phyloP scores from a whole-genome alignment of 192 early-diverging fungal genomes.

The Podila epigama region DNA sequence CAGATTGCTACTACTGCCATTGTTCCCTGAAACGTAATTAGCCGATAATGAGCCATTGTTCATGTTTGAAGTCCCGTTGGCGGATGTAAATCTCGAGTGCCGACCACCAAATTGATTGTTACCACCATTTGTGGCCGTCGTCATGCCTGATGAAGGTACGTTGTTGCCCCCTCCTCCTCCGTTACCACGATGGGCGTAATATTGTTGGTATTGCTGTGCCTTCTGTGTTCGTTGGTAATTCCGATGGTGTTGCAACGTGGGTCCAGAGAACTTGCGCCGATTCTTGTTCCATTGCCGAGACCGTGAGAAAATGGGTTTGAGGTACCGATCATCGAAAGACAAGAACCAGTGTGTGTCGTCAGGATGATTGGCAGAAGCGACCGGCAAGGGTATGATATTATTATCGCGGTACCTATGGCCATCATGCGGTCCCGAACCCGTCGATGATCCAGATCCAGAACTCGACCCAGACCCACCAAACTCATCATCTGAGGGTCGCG shows the following conservation, averaged over 20 bases:
- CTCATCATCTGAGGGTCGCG: slow-evolving; percentile 44
- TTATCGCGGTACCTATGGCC: slow-evolving; percentile 17
- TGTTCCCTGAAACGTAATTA: slow-evolving; percentile 11
- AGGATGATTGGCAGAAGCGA: slow-evolving; percentile 47
- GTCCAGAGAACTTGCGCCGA: slow-evolving; percentile 29
- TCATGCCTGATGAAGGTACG: slow-evolving; percentile 23
- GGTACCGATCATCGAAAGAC: slow-evolving; percentile 79
- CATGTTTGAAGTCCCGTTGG: slow-evolving; percentile 7
- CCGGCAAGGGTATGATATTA: slow-evolving; percentile 26
- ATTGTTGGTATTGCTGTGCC: not conserved
- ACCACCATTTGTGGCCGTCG: slow-evolving; percentile 26
- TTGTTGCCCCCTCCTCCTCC: not conserved
- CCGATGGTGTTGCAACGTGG: slow-evolving; percentile 32
- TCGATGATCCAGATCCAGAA: slow-evolving; percentile 33
- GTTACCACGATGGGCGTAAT: not conserved
- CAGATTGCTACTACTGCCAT: slow-evolving; percentile 34
- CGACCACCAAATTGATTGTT: slow-evolving; percentile 11
- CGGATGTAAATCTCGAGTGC: slow-evolving; percentile 28
- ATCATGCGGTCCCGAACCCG: slow-evolving; percentile 9
- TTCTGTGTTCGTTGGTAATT: slow-evolving; percentile 9
- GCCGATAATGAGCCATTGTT: slow-evolving; percentile 3
- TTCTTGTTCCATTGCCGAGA: slow-evolving; percentile 44
- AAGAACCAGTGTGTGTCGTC: slow-evolving; percentile 81
- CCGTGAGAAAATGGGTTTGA: slow-evolving; percentile 82
- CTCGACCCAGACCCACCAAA: slow-evolving; percentile 34